These are phyloP conservation scores for Yarrowia deformans DNA, from an alignment of 805 yeast species.

Conservation along the genomic window DNA sequence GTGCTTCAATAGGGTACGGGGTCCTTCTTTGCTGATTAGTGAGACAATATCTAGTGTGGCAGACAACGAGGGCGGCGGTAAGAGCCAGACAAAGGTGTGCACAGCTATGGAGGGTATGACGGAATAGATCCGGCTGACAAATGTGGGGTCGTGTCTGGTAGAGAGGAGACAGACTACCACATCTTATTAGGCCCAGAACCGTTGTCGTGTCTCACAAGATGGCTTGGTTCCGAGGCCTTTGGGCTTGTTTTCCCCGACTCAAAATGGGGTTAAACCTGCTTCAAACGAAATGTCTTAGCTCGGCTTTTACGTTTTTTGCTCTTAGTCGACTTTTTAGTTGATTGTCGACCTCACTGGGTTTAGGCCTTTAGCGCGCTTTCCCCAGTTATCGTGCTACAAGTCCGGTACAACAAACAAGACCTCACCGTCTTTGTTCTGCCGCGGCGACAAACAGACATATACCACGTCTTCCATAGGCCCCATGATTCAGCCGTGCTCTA, in stretches of 20 bases:
- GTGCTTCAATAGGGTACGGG: conserved; percentile 3
- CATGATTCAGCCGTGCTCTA: conserved; percentile 35
- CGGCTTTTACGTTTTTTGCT: not conserved
- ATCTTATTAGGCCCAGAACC: conserved; percentile 3
- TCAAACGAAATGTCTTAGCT: not conserved
- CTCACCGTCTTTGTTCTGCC: conserved; percentile 13
- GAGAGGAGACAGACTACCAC: not conserved
- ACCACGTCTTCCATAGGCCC: conserved; percentile 7
- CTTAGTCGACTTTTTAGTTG: conserved; percentile 31
- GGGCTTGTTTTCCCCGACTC: conserved; percentile 12
- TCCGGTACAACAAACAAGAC: not conserved
- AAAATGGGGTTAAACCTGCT: conserved; percentile 20
- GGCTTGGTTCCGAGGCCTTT: not conserved
- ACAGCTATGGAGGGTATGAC: too few species aligned
- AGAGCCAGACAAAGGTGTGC: not conserved
- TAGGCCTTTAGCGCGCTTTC: conserved; percentile 26
- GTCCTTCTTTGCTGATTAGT: conserved; percentile 27
- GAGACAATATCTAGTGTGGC: conserved; percentile 5
- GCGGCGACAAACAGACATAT: not conserved
- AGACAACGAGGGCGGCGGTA: not conserved
- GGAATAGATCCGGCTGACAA: not conserved
- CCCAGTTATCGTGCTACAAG: conserved; percentile 2
- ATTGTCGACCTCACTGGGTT: not conserved
- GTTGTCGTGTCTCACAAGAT: not conserved
- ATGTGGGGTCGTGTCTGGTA: conserved; percentile 3